Evolutionary conservation across 352 stramenopile genomes (phyloP).

Genomic region (Globisporangium sylvaticum): DNA sequence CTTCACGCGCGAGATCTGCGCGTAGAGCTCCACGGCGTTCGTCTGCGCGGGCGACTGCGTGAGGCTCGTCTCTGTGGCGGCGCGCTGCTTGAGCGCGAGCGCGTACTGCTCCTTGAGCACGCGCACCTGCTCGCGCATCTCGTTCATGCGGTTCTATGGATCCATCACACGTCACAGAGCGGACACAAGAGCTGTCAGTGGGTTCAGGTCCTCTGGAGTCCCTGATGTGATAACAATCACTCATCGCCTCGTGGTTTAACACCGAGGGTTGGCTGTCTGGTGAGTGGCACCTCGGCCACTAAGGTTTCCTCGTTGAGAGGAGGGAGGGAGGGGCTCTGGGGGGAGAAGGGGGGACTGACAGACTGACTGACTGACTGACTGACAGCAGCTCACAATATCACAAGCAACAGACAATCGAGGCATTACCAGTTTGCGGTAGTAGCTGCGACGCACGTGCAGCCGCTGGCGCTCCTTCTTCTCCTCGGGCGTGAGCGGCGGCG

Average conservation of each 20-base stretch:
- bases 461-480: constrained; percentile 7
- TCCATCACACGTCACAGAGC: background rate
- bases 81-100: constrained; percentile 1
- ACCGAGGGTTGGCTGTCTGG: no score
- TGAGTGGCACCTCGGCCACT: background rate
- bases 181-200: background rate
- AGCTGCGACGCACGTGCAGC: constrained; percentile 7
- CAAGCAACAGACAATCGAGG: background rate
- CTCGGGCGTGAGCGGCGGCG: constrained; percentile 4
- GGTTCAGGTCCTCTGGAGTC: background rate
- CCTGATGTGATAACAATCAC: background rate
- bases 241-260: background rate
- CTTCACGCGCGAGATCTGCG: constrained; percentile 42
- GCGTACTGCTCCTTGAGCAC: constrained; percentile 4
- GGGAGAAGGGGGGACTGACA: background rate
- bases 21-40: constrained; percentile 31
- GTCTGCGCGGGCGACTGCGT: background rate
- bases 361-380: no score
- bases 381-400: no score
- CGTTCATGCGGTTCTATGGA: constrained; percentile 2
- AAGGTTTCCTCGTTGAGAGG: constrained; percentile 3
- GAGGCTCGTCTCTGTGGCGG: background rate
- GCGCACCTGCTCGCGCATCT: constrained; percentile 10
- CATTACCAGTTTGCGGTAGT: constrained; percentile 11
- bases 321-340: background rate